Evolutionary conservation across 1,284 basidiomycete genomes (phyloP).

Genomic region (Apiotrichum brassicae): DNA sequence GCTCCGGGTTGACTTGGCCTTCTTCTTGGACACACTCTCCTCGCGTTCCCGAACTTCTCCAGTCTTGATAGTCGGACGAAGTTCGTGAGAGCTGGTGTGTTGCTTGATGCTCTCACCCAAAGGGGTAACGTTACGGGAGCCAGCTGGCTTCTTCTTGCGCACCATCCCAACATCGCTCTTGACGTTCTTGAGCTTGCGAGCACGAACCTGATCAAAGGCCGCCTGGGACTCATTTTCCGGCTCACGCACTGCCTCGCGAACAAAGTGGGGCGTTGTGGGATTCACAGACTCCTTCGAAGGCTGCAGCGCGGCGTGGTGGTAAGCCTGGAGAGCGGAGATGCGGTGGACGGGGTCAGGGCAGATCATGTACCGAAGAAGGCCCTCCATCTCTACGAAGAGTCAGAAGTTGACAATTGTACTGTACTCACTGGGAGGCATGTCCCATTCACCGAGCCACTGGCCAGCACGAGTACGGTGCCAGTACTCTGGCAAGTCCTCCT

Average conservation of each 20-base stretch:
- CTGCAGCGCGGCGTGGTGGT: conserved; percentile 34
- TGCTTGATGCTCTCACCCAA: conserved; percentile 40
- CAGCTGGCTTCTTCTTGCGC: conserved; percentile 17
- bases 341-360: conserved; percentile 36
- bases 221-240: conserved; percentile 2
- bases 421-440: conserved; percentile 56
- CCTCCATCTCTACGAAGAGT: conserved; percentile 28
- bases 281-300: conserved; percentile 23
- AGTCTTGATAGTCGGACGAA: background rate
- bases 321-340: conserved; percentile 36
- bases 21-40: background rate
- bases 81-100: conserved; percentile 18
- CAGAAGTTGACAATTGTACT: background rate
- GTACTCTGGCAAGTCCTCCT: conserved; percentile 70
- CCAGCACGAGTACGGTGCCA: conserved; percentile 72
- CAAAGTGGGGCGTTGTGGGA: conserved; percentile 40
- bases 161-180: conserved; percentile 17
- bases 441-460: conserved; percentile 71
- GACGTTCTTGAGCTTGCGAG: conserved; percentile 10
- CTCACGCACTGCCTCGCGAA: conserved; percentile 28
- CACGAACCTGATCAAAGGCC: background rate
- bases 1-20: background rate
- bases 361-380: conserved; percentile 40
- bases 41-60: background rate
- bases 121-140: conserved; percentile 6